Conservation (phyloP, 495 filamentous ascomycete species). For the Aspergillus leporis region DNA sequence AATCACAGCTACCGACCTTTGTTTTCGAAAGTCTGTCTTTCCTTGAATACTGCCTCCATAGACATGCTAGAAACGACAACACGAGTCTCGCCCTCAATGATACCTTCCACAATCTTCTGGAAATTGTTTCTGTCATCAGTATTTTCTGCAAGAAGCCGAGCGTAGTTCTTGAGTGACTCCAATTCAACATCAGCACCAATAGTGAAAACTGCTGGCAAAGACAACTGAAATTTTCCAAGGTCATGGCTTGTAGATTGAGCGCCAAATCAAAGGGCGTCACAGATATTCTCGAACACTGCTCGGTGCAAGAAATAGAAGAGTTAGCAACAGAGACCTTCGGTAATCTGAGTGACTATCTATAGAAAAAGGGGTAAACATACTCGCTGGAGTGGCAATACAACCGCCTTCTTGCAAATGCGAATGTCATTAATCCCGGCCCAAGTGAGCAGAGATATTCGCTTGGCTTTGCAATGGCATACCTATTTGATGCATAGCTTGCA, state of each 20-base stretch:
- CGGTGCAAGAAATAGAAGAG: constrained; percentile 9
- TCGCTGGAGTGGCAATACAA: constrained; percentile 66
- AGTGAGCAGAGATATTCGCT: constrained; percentile 75
- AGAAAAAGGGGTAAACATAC: constrained; percentile 26
- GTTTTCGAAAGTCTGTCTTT: constrained; percentile 76
- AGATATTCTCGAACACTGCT: constrained; percentile 46
- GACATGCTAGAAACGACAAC: constrained; percentile 78
- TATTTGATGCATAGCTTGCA: neutral
- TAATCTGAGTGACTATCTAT: neutral
- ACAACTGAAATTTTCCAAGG: constrained; percentile 78
- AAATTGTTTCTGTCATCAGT: constrained; percentile 58
- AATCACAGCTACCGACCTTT: constrained; percentile 31
- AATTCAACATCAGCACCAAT: constrained; percentile 71
- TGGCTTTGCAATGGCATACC: constrained; percentile 38
- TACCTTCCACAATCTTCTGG: constrained; percentile 82
- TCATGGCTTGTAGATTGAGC: constrained; percentile 80
- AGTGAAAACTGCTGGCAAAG: constrained; percentile 80
- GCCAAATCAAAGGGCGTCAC: constrained; percentile 77
- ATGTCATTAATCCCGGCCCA: constrained; percentile 71
- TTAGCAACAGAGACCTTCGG: constrained; percentile 4
- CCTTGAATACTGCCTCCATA: constrained; percentile 84
- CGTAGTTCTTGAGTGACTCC: constrained; percentile 71
- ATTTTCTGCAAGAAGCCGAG: constrained; percentile 67
- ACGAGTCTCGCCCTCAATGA: constrained; percentile 84
- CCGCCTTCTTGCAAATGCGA: constrained; percentile 70